Evolutionary conservation across 2,329 filamentous ascomycete genomes (phyloP).

Genomic region (Trichoderma sp.): DNA sequence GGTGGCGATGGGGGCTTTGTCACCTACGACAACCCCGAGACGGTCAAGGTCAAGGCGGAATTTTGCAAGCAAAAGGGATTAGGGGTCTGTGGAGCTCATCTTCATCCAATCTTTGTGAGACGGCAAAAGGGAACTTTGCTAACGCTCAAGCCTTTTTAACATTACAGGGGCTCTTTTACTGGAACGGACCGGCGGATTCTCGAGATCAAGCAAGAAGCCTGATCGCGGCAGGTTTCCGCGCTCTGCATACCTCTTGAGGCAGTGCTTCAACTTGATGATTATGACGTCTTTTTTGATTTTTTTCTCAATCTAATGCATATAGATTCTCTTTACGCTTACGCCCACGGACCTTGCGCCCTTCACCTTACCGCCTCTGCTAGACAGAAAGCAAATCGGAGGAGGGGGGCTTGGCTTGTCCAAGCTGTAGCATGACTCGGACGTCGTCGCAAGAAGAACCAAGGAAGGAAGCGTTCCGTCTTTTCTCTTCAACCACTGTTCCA

Average conservation of each 20-base stretch:
- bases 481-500: neutral
- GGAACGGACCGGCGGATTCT: conserved; percentile 73
- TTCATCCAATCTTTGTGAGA: neutral
- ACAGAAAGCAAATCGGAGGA: neutral
- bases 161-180: conserved; percentile 73
- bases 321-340: conserved; percentile 6
- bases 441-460: neutral
- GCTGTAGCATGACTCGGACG: conserved; percentile 17
- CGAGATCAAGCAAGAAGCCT: conserved; percentile 58
- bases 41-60: conserved; percentile 71
- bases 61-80: conserved; percentile 72
- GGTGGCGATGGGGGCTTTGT: conserved; percentile 77
- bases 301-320: neutral
- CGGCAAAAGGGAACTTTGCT: neutral
- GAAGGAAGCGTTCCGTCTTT: neutral
- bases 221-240: conserved; percentile 59
- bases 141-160: conserved; percentile 12
- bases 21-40: conserved; percentile 76
- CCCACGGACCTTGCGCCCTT: neutral
- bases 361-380: conserved; percentile 9
- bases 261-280: neutral
- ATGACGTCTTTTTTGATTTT: neutral
- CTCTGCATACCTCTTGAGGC: conserved; percentile 36
- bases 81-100: conserved; percentile 50
- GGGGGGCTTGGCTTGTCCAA: neutral